Base-by-base conservation (phyloP, 108 stramenopile species). In the Aurantiochytrium sp. region DNA sequence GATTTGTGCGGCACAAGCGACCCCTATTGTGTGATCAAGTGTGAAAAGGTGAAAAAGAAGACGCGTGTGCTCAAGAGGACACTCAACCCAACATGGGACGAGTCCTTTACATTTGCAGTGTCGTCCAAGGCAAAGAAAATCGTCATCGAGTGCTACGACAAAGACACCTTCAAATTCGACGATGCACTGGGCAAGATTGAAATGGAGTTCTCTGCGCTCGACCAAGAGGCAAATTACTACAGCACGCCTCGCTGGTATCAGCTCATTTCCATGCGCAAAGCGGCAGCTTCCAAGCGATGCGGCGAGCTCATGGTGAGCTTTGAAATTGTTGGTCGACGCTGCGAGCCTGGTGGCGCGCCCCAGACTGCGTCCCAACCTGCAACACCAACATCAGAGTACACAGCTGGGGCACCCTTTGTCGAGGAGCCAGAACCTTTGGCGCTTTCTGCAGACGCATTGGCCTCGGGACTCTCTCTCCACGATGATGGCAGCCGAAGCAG, bases 1-100 rank as follows among this genome's bases (percentile, higher is more conserved):
- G 76, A 83, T 23, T 23, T 83, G 18, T 83, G 76, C 51, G 76
- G 76, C 4, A 83, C 76, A 35, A 83, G 76, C 51, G 76, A 83
- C 4, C 76, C 76, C 10, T 83, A 83, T 45, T 83, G 76, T 23
- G 51, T 83, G 51, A 12, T 83, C 76, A 83, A 83, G 28, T 83
- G 51, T 4, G 76, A 47, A 21, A 53, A 4, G 28, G 49, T 12
- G 10, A 83, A 83, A 45, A 47, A 83, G 49, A 83, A 83, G 51
- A 83, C 76, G 76, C 45, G 51, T 4, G 76, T 83, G 6, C 19
- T 83, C 51, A 53, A 83, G 45, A 47, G 23, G 23, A 83, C 76
- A 6, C 76, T 83, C 25, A 45, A 83, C 1, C 76, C 76, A 8
- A 35, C n/a, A 12, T 83, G 76, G 76, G 51, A 83, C 10, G 76